A percentile compares a stretch with the other conserved stretches of the same genome.
Conservation (phyloP, 1,139 yeast species). For the Candida gigantensis region DNA sequence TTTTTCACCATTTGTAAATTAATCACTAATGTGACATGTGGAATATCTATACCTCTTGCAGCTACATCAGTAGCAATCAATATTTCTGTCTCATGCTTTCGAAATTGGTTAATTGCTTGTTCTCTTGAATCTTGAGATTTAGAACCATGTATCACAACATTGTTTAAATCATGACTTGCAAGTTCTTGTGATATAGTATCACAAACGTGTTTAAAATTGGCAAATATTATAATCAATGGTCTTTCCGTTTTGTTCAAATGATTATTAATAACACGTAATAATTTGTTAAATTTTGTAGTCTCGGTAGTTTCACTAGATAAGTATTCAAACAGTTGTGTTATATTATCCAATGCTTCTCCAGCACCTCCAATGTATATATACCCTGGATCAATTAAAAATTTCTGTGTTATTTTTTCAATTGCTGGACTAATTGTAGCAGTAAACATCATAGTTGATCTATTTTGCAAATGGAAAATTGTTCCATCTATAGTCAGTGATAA, state of each 20-base stretch:
- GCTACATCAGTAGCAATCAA: conserved; percentile 95
- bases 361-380: conserved; percentile 72
- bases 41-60: conserved; percentile 93
- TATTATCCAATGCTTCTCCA: conserved; percentile 64
- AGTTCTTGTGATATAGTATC: conserved; percentile 62
- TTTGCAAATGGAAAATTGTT: conserved; percentile 28
- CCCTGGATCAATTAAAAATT: conserved; percentile 63
- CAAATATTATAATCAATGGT: conserved; percentile 65
- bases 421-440: conserved; percentile 88
- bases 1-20: conserved; percentile 81
- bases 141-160: conserved; percentile 80
- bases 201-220: conserved; percentile 72
- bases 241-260: conserved; percentile 33
- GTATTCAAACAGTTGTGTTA: conserved; percentile 68
- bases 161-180: conserved; percentile 35
- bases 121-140: conserved; percentile 89
- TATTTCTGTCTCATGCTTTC: conserved; percentile 59
- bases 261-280: conserved; percentile 26
- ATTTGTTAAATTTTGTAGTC: conserved; percentile 23
- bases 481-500: conserved; percentile 23
- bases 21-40: conserved; percentile 78
- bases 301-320: conserved; percentile 18
- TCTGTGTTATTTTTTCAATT: conserved; percentile 64
- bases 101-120: conserved; percentile 64
- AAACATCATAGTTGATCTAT: conserved; percentile 72